A percentile compares a stretch with the other conserved stretches of the same genome.
phyloP scores from a whole-genome alignment of 208 protist genomes.

The Angomonas ambiguus region DNA sequence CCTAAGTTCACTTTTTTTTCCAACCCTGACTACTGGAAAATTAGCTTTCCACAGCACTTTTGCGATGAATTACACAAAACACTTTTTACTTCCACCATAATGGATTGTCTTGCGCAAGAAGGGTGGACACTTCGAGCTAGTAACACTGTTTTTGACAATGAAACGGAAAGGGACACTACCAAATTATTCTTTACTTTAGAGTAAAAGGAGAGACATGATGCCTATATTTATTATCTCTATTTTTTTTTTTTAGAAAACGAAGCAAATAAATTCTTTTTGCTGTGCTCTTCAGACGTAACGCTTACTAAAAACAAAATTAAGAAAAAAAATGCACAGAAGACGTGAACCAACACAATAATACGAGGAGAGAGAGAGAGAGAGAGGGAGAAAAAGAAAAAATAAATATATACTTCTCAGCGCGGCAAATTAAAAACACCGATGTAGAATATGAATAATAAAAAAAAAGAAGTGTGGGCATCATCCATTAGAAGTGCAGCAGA shows the following conservation, averaged over 20 bases:
- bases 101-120: conserved; percentile 75
- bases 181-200: conserved; percentile 83
- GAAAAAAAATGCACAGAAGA: background rate
- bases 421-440: too few relatives aligned
- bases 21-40: conserved; percentile 85
- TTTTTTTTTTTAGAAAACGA: conserved; percentile 6
- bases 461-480: too few relatives aligned
- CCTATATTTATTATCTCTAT: conserved; percentile 13
- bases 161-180: conserved; percentile 49
- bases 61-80: conserved; percentile 89
- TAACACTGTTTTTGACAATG: conserved; percentile 41
- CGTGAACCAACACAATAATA: background rate
- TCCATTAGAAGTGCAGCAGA: too few relatives aligned
- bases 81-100: conserved; percentile 66
- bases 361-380: background rate
- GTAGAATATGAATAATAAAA: too few relatives aligned
- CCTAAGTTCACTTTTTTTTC: conserved; percentile 70
- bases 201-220: too few relatives aligned
- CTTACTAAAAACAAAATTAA: background rate
- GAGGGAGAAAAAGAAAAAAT: too few relatives aligned
- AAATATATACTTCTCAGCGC: too few relatives aligned
- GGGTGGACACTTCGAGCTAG: conserved; percentile 83
- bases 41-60: conserved; percentile 87
- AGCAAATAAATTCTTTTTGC: too few relatives aligned
- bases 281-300: background rate